Base-by-base conservation (phyloP, 2,329 filamentous ascomycete genomes). In the Amphichorda felina region DNA sequence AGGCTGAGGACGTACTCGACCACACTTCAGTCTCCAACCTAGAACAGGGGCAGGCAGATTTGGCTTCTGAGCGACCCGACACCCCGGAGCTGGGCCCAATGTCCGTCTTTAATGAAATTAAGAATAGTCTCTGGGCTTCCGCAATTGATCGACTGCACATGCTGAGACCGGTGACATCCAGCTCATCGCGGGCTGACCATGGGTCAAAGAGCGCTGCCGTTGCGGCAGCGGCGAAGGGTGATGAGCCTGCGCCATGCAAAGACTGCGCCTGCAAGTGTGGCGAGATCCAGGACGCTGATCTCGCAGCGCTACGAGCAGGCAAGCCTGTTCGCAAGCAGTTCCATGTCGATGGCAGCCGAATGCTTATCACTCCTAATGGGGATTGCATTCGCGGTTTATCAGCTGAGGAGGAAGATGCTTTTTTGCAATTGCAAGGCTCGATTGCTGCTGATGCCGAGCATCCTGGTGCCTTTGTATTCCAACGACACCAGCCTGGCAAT, bases 321-420 rank as follows among this genome's bases (percentile, higher is more conserved):
- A 64, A 67, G 40, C 61, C 73, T 9, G 72, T 81, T 8, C 70
- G 68, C 40, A 80, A 79, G 51, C 56, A 76, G 27, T 58, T 59
- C 33, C 56, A 58, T 34, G 62, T 75, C 2, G 76, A 81, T 41
- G 76, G 75, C 37, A 68, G 71, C 51, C 70, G 79, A 18, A 75
- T 82, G 42, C 68, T 88, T 44, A 73, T 88, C 35, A 87, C 82
- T 0, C 80, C 82, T 0, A 77, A 81, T 41, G 82, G 83, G 9
- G 78, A 84, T 42, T 83, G 81, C 50, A 65, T 89, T n/a, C 76
- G 79, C 43, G 79, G 82, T 39, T 58, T 91, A 36, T 76, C 68
- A 2, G 59, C 68, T 4, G 73, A 79, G 29, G 77, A 88, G 42
- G 82, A 88, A 49, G 65, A 78, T 24, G 69, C 70, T 4, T 88